Conservation (phyloP, 495 filamentous ascomycete genomes). For the Neurospora sp. region DNA sequence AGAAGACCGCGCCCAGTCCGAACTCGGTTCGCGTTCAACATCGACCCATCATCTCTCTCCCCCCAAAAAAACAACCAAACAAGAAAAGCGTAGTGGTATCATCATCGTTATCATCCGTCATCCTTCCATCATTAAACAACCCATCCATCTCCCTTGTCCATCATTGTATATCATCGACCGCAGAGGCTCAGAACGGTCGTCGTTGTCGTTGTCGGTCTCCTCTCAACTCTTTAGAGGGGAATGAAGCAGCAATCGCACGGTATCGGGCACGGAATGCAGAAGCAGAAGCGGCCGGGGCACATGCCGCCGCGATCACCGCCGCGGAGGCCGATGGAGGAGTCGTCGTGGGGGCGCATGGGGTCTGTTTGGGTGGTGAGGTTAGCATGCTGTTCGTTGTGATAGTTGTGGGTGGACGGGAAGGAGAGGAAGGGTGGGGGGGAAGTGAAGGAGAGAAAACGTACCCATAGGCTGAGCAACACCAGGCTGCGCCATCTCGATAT, state of each 20-base stretch:
- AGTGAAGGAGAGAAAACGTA: constrained; percentile 7
- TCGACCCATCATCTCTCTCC: neutral
- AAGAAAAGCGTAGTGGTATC: neutral
- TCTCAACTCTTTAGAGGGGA: neutral
- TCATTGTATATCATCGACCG: neutral
- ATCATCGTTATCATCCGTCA: neutral
- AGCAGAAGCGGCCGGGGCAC: constrained; percentile 36
- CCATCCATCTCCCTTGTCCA: neutral
- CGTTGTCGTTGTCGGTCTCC: no score
- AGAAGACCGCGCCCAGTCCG: no score
- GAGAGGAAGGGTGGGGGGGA: neutral
- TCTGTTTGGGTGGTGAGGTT: constrained; percentile 11
- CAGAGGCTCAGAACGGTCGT: neutral
- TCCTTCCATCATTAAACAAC: neutral
- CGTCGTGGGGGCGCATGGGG: constrained; percentile 29
- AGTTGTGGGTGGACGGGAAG: no score
- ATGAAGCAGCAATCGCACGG: constrained; percentile 36
- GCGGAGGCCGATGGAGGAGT: constrained; percentile 22
- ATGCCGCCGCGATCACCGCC: constrained; percentile 24
- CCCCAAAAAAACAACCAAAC: neutral
- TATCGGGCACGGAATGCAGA: constrained; percentile 34
- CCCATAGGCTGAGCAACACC: constrained; percentile 24
- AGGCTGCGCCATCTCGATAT: constrained; percentile 22
- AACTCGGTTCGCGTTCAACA: neutral
- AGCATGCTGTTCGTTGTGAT: neutral